phyloP scores from a whole-genome alignment of 495 filamentous ascomycete species.

The Lophium mytilinum region DNA sequence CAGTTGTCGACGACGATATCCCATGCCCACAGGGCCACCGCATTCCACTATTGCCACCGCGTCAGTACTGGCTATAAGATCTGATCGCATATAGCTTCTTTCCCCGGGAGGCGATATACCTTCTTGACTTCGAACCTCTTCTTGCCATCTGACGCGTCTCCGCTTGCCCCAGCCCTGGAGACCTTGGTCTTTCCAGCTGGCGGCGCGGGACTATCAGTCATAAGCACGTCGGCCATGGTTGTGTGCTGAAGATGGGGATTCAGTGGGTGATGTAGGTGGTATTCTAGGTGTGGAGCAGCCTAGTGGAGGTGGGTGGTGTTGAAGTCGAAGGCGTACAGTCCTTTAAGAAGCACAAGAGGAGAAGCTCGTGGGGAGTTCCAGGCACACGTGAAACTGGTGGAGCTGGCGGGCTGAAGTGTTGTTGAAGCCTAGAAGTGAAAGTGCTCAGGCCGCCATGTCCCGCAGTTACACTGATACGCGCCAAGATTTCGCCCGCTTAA shows the following conservation, averaged over 20 bases:
- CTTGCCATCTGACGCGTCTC: constrained; percentile 61
- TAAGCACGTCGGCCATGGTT: constrained; percentile 91
- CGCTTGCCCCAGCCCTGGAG: constrained; percentile 43
- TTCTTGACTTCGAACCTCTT: constrained; percentile 98
- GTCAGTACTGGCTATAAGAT: constrained; percentile 16
- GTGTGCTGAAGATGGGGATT: background rate
- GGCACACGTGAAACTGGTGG: no score
- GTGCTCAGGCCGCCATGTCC: background rate
- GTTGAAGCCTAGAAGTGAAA: no score
- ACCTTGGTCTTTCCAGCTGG: constrained; percentile 41
- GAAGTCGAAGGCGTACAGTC: background rate
- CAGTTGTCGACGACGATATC: constrained; percentile 99
- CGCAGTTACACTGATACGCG: no score
- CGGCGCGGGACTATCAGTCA: constrained; percentile 73
- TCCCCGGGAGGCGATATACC: constrained; percentile 41
- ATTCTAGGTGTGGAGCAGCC: background rate
- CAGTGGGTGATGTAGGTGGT: background rate
- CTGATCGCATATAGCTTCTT: background rate
- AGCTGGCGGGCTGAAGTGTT: no score
- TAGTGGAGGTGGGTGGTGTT: background rate
- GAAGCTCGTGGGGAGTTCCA: background rate
- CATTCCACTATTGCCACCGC: constrained; percentile 69
- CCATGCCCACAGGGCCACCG: constrained; percentile 98
- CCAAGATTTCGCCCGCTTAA: no score
- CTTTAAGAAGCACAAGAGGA: background rate